Conservation (phyloP, 306 rosid species). For the Castanospermum australe region DNA sequence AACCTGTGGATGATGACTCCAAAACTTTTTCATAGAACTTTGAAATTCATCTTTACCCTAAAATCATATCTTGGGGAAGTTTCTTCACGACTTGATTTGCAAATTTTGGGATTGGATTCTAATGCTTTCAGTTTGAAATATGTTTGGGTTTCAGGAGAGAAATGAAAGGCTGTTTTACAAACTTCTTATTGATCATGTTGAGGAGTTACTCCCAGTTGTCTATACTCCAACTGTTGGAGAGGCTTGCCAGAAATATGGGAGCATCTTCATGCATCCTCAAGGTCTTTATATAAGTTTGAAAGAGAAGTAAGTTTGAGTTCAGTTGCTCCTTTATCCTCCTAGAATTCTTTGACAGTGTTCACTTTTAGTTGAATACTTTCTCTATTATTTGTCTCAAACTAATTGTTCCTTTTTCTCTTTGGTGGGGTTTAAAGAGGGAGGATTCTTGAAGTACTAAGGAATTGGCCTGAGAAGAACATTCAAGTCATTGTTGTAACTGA, state of each 20-base stretch:
- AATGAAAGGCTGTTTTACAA: conserved; percentile 85
- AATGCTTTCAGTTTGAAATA: background rate
- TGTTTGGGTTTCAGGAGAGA: conserved; percentile 62
- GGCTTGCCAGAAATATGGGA: conserved; percentile 98
- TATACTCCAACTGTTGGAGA: conserved; percentile 98
- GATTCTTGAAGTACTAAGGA: conserved; percentile 89
- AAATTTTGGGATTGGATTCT: background rate
- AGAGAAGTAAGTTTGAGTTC: conserved; percentile 71
- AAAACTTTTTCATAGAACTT: background rate
- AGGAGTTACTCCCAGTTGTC: conserved; percentile 93
- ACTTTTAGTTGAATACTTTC: conserved; percentile 25
- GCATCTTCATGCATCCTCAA: conserved; percentile 80
- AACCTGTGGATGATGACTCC: background rate
- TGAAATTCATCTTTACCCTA: background rate
- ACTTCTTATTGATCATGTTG: conserved; percentile 79
- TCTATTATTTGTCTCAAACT: conserved; percentile 21
- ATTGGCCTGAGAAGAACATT: conserved; percentile 96
- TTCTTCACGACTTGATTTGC: background rate
- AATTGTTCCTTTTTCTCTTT: conserved; percentile 13
- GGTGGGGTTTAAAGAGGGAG: conserved; percentile 57
- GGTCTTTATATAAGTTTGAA: conserved; percentile 93
- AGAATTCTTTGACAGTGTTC: background rate
- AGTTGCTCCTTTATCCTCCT: background rate
- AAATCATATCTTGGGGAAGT: background rate
- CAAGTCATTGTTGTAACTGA: conserved; percentile 98